Percentiles rank a stretch among this genome's conserved stretches.
phyloP scores from a whole-genome alignment of 1,139 yeast genomes.

The Kurtzmaniella natalensis region DNA sequence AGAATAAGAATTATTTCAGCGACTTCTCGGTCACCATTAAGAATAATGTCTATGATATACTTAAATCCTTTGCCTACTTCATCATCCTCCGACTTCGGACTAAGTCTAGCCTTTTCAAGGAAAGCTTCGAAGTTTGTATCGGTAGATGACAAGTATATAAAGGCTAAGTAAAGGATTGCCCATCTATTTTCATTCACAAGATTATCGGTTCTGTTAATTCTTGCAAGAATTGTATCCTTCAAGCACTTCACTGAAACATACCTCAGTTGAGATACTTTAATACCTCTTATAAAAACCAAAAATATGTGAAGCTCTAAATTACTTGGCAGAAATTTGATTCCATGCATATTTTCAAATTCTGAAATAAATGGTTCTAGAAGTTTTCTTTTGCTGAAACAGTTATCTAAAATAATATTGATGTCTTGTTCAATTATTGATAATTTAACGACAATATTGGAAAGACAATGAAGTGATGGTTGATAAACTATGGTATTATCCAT shows the following conservation, averaged over 20 bases:
- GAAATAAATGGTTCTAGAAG: constrained; percentile 40
- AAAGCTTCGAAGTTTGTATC: constrained; percentile 43
- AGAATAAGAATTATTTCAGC: constrained; percentile 48
- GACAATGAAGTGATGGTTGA: constrained; percentile 51
- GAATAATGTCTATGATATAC: constrained; percentile 39
- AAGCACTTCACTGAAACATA: constrained; percentile 53
- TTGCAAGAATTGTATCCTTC: constrained; percentile 43
- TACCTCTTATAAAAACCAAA: constrained; percentile 54
- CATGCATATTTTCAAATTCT: constrained; percentile 43
- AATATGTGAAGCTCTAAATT: constrained; percentile 57
- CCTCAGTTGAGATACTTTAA: constrained; percentile 58
- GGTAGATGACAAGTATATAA: constrained; percentile 50
- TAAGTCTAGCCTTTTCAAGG: constrained; percentile 44
- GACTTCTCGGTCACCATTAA: constrained; percentile 12
- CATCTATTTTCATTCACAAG: constrained; percentile 11
- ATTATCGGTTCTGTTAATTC: constrained; percentile 21
- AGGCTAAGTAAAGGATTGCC: constrained; percentile 45
- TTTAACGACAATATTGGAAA: constrained; percentile 26
- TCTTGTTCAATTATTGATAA: background rate
- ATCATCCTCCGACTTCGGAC: constrained; percentile 18
- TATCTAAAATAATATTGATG: constrained; percentile 11
- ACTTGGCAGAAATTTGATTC: constrained; percentile 34
- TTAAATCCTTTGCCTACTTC: constrained; percentile 30
- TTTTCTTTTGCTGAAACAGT: constrained; percentile 35
- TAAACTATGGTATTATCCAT: constrained; percentile 36